Evolutionary conservation across 2,329 filamentous ascomycete species (phyloP).

Genomic region (Colletotrichum limetticola): DNA sequence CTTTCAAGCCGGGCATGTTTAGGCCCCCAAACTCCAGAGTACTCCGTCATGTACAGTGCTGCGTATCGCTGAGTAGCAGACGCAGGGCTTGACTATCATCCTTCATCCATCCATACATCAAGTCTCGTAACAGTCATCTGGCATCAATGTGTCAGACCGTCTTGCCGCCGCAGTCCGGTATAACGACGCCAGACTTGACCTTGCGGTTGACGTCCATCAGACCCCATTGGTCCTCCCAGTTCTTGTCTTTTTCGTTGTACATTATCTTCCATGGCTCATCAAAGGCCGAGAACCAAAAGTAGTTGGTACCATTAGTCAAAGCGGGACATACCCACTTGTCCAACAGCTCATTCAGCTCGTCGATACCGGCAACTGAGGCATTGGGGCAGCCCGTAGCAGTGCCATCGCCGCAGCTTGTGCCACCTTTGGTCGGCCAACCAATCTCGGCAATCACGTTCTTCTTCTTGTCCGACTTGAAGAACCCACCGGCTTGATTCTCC

Average conservation of each 20-base stretch:
- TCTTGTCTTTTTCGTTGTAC: constrained; percentile 74
- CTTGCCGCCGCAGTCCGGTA: constrained; percentile 87
- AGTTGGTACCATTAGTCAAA: constrained; percentile 84
- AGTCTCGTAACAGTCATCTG: neutral
- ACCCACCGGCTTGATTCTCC: constrained; percentile 72
- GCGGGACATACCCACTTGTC: constrained; percentile 85
- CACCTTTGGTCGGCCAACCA: constrained; percentile 88
- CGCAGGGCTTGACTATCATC: neutral
- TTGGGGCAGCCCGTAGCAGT: constrained; percentile 61
- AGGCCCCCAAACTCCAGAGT: constrained; percentile 19
- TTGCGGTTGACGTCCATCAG: constrained; percentile 87
- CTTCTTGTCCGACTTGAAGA: constrained; percentile 70
- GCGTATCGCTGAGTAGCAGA: constrained; percentile 15
- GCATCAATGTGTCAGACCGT: constrained; percentile 56
- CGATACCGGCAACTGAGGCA: constrained; percentile 81
- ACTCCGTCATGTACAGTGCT: constrained; percentile 33
- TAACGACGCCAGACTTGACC: constrained; percentile 84
- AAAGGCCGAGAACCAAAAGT: constrained; percentile 98
- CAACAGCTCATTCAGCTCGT: constrained; percentile 88
- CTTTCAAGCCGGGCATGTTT: constrained; percentile 12
- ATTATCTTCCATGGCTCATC: constrained; percentile 94
- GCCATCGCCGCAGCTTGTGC: constrained; percentile 59
- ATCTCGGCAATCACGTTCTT: constrained; percentile 90
- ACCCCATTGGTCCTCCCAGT: constrained; percentile 97
- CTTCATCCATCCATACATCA: constrained; percentile 19